Evolutionary conservation across 2,329 filamentous ascomycete genomes (phyloP), one percentile per base, ranked within the genome.

Genomic region (Dryadomyces sulphureus): DNA sequence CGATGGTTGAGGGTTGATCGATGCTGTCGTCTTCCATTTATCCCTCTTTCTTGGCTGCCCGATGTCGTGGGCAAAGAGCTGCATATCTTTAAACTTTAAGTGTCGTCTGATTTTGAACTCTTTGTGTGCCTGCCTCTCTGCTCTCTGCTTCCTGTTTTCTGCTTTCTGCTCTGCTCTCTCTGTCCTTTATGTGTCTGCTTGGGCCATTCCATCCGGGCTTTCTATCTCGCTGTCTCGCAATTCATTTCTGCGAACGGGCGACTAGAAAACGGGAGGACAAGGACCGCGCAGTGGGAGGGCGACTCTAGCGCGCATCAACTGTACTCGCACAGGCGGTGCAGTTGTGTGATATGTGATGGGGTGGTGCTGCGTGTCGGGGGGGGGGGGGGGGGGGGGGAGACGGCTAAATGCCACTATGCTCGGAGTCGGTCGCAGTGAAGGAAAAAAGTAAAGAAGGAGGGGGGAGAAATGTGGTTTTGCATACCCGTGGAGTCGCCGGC

Each of bases 201-300:
- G 19, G 2, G n/a, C 21, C 27, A 14, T 30, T 32, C 7, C n/a
- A 17, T 6, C 19, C 30, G 19, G 21, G 30, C 41, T n/a, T 38
- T 44, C 17, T 19, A 27, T 38, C 11, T 25, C 21, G 42, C 41
- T 24, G 32, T 21, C 34, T 19, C 42, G 42, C 42, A 44, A 44
- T 44, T 38, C 34, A 44, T 44, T 44, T 35, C 34, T 44, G 42
- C 42, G 22, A 30, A 34, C 34, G 21, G 32, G 22, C 42, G 30
- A 17, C 34, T 22, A 44, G 30, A 17, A 44, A 20, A 24, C n/a
- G 19, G 42, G 32, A 24, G 30, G 30, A 21, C 11, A 32, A 34
- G 19, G 20, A 12, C 9, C 19, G 27, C 35, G 24, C 12, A 36
- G n/a, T n/a, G n/a, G 21, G 32, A 36, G 32, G 32, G 41, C 24